phyloP scores from a whole-genome alignment of 805 yeast species.

The Kazachstania psychrophila region DNA sequence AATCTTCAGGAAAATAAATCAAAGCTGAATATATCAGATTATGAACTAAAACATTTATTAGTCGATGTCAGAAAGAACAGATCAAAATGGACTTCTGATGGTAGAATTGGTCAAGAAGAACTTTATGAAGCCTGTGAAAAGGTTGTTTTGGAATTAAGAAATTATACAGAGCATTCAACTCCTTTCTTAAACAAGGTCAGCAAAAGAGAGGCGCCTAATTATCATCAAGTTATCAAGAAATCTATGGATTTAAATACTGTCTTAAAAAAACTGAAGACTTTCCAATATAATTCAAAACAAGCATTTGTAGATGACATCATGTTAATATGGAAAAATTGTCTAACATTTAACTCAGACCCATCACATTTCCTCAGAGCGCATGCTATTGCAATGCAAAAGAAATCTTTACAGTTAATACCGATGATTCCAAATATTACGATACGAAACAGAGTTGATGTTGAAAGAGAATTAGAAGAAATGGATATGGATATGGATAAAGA shows the following conservation, averaged over 20 bases:
- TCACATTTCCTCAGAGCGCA: slow-evolving; percentile 83
- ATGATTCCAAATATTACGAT: slow-evolving; percentile 83
- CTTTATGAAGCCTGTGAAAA: slow-evolving; percentile 95
- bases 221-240: slow-evolving; percentile 75
- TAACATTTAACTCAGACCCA: slow-evolving; percentile 90
- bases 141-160: slow-evolving; percentile 80
- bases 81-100: slow-evolving; percentile 97
- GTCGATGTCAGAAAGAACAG: slow-evolving; percentile 91
- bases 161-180: slow-evolving; percentile 92
- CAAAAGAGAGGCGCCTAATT: slow-evolving; percentile 96
- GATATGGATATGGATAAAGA: slow-evolving; percentile 33
- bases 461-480: slow-evolving; percentile 46
- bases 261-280: slow-evolving; percentile 72
- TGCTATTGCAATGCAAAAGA: slow-evolving; percentile 94
- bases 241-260: slow-evolving; percentile 98
- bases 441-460: slow-evolving; percentile 63
- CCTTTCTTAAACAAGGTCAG: slow-evolving; percentile 94
- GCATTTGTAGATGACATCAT: slow-evolving; percentile 92
- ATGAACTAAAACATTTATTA: slow-evolving; percentile 73
- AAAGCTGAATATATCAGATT: slow-evolving; percentile 63
- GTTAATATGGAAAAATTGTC: slow-evolving; percentile 92
- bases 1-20: slow-evolving; percentile 75
- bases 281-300: slow-evolving; percentile 73
- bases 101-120: slow-evolving; percentile 93
- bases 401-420: slow-evolving; percentile 64